phyloP scores from a whole-genome alignment of 2,329 filamentous ascomycete genomes.

The Zarea fungicola region DNA sequence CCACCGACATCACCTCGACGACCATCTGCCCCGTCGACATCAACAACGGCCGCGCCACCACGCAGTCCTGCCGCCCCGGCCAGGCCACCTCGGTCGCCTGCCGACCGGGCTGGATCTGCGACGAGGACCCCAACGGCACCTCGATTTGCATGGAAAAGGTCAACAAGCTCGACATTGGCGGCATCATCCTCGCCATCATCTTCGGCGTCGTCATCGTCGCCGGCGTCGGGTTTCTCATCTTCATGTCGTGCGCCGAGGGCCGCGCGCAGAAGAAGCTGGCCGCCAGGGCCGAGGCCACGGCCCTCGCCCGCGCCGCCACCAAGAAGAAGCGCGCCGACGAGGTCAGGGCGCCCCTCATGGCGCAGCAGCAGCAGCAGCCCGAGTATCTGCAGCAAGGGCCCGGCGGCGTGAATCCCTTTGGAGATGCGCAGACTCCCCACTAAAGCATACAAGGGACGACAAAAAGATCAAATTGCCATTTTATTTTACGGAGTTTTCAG shows the following conservation, averaged over 20 bases:
- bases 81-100: constrained; percentile 33
- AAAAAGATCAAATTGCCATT: neutral
- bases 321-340: constrained; percentile 36
- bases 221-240: constrained; percentile 37
- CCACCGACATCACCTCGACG: constrained; percentile 29
- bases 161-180: constrained; percentile 36
- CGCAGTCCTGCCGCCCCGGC: constrained; percentile 36
- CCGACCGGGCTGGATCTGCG: constrained; percentile 40
- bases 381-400: constrained; percentile 14
- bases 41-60: constrained; percentile 29
- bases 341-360: constrained; percentile 33
- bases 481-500: constrained; percentile 6
- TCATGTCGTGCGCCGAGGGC: constrained; percentile 48
- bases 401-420: constrained; percentile 30
- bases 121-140: constrained; percentile 30
- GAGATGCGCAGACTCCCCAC: constrained; percentile 28
- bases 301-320: constrained; percentile 43
- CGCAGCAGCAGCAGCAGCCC: constrained; percentile 20
- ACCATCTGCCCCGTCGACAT: constrained; percentile 36
- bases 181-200: constrained; percentile 43
- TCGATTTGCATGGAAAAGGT: constrained; percentile 36
- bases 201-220: constrained; percentile 37
- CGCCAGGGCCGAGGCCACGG: constrained; percentile 45
- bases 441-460: neutral
- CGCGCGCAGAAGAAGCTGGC: constrained; percentile 37